phyloP scores from a whole-genome alignment of 345 rosid species.

The Eucalyptus grandis region DNA sequence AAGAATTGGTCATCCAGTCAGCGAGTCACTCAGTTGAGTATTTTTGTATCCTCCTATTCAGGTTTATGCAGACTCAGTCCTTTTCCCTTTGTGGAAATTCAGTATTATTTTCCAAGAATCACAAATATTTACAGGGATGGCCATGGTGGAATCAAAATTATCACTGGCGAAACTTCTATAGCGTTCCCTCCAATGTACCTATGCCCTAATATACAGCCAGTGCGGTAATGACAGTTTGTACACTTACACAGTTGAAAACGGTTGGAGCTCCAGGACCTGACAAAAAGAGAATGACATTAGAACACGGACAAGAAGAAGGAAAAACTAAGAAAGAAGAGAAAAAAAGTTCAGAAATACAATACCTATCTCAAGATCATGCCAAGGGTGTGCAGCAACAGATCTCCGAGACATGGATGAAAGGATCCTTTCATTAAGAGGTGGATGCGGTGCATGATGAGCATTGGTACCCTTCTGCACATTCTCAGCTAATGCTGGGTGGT shows the following conservation, averaged over 20 bases:
- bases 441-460: constrained; percentile 24
- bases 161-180: not conserved
- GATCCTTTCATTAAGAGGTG: constrained; percentile 90
- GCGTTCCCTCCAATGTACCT: not conserved
- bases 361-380: constrained; percentile 99
- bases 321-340: not conserved
- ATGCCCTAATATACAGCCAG: not conserved
- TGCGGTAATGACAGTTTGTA: not conserved
- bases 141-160: not conserved
- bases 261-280: constrained; percentile 91
- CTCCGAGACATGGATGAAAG: constrained; percentile 87
- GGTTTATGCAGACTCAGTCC: not conserved
- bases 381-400: constrained; percentile 94
- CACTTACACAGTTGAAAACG: constrained; percentile 73
- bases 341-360: not conserved
- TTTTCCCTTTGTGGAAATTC: not conserved
- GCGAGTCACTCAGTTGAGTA: not conserved
- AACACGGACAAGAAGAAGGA: not conserved
- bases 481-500: constrained; percentile 43
- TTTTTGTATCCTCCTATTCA: not conserved
- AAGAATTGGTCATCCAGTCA: not conserved
- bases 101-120: not conserved
- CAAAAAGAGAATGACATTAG: not conserved
- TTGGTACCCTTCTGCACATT: constrained; percentile 2
- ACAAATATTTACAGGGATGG: not conserved